These are phyloP conservation scores for Elaeis oleifera DNA, from an alignment of 202 grass and related monocot genomes.

Conservation along the genomic window DNA sequence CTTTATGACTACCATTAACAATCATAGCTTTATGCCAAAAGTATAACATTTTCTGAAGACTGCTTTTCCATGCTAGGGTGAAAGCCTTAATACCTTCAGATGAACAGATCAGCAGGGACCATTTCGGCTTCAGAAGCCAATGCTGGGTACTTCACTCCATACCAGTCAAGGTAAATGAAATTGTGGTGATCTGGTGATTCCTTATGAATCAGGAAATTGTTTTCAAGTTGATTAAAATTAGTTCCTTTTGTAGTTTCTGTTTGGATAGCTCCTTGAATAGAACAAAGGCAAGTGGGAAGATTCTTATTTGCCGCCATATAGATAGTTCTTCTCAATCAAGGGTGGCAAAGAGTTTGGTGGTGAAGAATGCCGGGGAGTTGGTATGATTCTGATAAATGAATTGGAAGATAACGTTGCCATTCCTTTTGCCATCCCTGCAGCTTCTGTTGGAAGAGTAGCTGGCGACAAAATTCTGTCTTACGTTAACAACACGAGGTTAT, in stretches of 20 bases:
- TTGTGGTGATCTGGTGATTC: too few species aligned
- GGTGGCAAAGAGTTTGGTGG: constrained; percentile 39
- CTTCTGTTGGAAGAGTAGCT: constrained; percentile 35
- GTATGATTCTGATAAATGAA: constrained; percentile 83
- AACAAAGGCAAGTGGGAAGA: constrained; percentile 58
- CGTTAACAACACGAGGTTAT: constrained; percentile 48
- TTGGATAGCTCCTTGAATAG: constrained; percentile 69
- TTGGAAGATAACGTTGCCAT: constrained; percentile 43
- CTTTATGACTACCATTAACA: too few species aligned
- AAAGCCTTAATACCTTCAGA: constrained; percentile 58
- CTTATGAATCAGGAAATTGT: background rate
- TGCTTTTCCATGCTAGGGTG: constrained; percentile 37
- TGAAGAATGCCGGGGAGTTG: constrained; percentile 59
- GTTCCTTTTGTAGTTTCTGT: constrained; percentile 43
- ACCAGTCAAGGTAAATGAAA: constrained; percentile 62
- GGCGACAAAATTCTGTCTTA: constrained; percentile 52
- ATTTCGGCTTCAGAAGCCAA: constrained; percentile 61
- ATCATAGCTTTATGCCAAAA: too few species aligned
- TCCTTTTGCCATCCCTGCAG: constrained; percentile 56
- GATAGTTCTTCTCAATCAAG: constrained; percentile 44
- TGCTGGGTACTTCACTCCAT: constrained; percentile 65
- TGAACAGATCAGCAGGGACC: constrained; percentile 49
- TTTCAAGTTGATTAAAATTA: constrained; percentile 2
- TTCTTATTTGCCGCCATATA: constrained; percentile 48
- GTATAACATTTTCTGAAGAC: background rate